Evolutionary conservation across 2,329 filamentous ascomycete genomes (phyloP), one percentile per base, ranked within the genome.

Genomic region (Calonectria crousiana): DNA sequence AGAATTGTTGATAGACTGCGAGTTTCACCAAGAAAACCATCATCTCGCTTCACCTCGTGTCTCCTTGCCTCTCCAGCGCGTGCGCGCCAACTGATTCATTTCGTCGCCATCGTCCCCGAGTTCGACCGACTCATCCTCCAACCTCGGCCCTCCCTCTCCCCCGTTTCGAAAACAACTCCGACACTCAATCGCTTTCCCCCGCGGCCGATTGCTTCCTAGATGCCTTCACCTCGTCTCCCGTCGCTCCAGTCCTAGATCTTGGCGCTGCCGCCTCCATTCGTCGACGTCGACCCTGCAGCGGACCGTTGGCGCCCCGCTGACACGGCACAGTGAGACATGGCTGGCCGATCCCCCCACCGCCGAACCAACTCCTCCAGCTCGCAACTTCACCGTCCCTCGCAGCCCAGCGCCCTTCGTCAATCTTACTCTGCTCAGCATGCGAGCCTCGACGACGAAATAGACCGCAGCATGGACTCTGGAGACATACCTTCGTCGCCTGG

Each of bases 371-470:
- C 82, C 13, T 74, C 73, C 58, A 82, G 79, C 26, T 64, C 58
- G n/a, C 58, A 64, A 38, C 82, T 83, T 62, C 87, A 88, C 74
- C 83, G 83, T 13, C 87, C 88, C 16, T 75, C 82, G 30, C 85
- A 87, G 70, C 88, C 87, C 10, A 89, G 87, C 79, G 82, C 85
- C 20, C 84, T 90, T 58, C 87, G 88, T 34, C 86, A 88, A 74
- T 86, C 85, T 81, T 85, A 87, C 77, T 86, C 80, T 47, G 83
- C 83, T 6, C 75, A 79, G 41, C 80, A 77, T 67, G 77, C 80
- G 51, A 75, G 71, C 32, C 47, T 64, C 69, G 66, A 74, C 65
- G 70, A 75, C 14, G 47, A 73, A 30, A 60, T 71, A 18, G 69
- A 68, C 26, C 71, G 74, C 69, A 77, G 75, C n/a, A 58, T 58